Evolutionary conservation across 202 grass and related monocot genomes (phyloP), one percentile per base, ranked within the genome.

Genomic region (Panicum hallii): DNA sequence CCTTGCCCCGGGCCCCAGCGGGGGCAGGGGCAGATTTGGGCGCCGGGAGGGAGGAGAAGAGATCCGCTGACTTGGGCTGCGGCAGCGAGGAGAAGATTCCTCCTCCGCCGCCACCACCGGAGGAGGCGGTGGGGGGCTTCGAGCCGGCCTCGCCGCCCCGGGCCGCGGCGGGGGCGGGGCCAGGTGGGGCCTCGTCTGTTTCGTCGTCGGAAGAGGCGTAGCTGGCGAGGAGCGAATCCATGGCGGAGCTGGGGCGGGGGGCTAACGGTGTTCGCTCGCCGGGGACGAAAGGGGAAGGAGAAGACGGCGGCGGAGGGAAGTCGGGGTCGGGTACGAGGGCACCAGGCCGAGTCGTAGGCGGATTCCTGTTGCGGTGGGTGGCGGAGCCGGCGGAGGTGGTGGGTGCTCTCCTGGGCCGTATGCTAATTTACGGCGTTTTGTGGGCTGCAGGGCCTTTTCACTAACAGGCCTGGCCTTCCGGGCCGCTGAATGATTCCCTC

Each of bases 171-270:
- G 55, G 65, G 22, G 75, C 46, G 0, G 55, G 65, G 22, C 70
- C 46, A 6, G 81, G 74, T 73, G 80, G 57, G 23, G 79, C 71
- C 26, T 89, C 88, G 63, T 83, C 88, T 46, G 82, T 80, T 1
- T 98, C 96, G 40, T 99, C 97, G 60, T 81, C 80, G 64, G 85
- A 88, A 85, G 93, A 96, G 85, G 89, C 97, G 83, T 99, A 99
- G 86, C 66, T 99, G 34, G 93, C 91, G 28, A 96, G 78, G 19
- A 99, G 88, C 74, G 93, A 92, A 84, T 99, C 97, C 97, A 99
- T 99, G 42, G 75, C 79, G 28, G 32, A 3, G 34, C 4, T 7
- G 67, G n/a, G 20, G 62, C 11, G 43, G 67, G 1, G 38, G 50
- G n/a, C 53, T 56, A 26, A 45, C 8, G 22, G 83, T 0, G 11